Conservation (phyloP, 352 stramenopile species). For the Aphanomyces cochlioides region DNA sequence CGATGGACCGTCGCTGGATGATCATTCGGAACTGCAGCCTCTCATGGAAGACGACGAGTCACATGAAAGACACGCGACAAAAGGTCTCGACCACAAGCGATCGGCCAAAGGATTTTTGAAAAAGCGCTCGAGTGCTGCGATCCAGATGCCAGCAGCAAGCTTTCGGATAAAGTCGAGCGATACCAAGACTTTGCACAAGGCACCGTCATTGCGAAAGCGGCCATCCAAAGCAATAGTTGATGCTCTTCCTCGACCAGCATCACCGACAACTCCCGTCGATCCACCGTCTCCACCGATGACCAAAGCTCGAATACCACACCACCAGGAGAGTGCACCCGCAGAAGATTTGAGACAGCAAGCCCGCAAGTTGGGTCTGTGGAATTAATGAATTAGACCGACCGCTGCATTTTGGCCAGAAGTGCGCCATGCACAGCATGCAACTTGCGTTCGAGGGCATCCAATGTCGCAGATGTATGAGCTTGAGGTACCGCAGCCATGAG, state of each 20-base stretch:
- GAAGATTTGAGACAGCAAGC: slow-evolving; percentile 24
- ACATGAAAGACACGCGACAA: neutral
- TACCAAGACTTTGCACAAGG: too few species aligned
- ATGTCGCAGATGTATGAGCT: neutral
- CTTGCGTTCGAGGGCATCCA: slow-evolving; percentile 28
- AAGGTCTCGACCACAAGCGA: neutral
- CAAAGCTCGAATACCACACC: too few species aligned
- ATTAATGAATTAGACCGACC: slow-evolving; percentile 4
- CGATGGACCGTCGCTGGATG: neutral
- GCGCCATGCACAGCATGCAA: slow-evolving; percentile 10
- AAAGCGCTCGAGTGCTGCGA: neutral
- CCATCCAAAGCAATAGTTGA: slow-evolving; percentile 1
- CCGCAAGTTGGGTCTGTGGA: slow-evolving; percentile 21
- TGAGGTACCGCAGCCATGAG: neutral
- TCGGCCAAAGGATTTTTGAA: slow-evolving; percentile 6
- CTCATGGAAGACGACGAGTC: slow-evolving; percentile 8
- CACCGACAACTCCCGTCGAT: neutral
- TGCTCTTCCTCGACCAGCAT: too few species aligned
- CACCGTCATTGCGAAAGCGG: neutral
- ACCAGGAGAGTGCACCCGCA: neutral
- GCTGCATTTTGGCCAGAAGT: neutral
- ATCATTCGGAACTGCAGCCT: slow-evolving; percentile 7
- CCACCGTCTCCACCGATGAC: neutral
- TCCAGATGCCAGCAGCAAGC: neutral
- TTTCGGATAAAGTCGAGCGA: neutral